Percentiles rank a stretch among this genome's conserved stretches.
phyloP scores from a whole-genome alignment of 2,329 filamentous ascomycete genomes.

The Ceratocystis papillata region DNA sequence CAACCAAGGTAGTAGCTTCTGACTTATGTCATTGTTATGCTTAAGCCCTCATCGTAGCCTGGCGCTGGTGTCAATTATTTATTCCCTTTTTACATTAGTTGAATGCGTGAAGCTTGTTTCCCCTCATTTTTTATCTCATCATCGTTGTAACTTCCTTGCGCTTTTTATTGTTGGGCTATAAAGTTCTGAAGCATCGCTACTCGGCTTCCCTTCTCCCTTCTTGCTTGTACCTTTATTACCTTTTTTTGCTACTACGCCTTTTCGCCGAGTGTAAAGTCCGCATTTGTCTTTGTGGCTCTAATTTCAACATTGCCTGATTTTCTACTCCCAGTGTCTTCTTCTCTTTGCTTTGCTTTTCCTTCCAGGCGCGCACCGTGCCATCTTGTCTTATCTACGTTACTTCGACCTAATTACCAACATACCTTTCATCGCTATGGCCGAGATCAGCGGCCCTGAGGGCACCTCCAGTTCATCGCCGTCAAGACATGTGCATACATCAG shows the following conservation, averaged over 20 bases:
- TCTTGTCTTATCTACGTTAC: background rate
- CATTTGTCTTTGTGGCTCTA: background rate
- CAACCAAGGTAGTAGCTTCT: too few species aligned
- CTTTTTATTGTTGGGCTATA: background rate
- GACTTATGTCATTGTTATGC: constrained; percentile 13
- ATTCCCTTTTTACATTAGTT: background rate
- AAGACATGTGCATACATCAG: background rate
- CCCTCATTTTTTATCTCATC: background rate
- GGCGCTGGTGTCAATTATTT: background rate
- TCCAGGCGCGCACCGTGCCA: background rate
- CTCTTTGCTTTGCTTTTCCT: background rate
- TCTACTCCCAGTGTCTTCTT: background rate
- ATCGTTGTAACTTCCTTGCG: background rate
- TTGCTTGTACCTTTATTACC: background rate
- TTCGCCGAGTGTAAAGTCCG: background rate
- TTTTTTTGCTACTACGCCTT: background rate
- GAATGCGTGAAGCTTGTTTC: constrained; percentile 1
- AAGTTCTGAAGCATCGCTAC: background rate
- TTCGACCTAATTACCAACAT: background rate
- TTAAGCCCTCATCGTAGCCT: constrained; percentile 6
- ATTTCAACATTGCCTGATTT: background rate
- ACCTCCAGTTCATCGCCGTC: background rate
- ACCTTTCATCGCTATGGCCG: constrained; percentile 8
- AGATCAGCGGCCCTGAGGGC: background rate
- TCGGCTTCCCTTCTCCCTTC: background rate